These are phyloP conservation scores for Neurospora tetraspora DNA, from an alignment of 495 filamentous ascomycete genomes.

Conservation along the genomic window DNA sequence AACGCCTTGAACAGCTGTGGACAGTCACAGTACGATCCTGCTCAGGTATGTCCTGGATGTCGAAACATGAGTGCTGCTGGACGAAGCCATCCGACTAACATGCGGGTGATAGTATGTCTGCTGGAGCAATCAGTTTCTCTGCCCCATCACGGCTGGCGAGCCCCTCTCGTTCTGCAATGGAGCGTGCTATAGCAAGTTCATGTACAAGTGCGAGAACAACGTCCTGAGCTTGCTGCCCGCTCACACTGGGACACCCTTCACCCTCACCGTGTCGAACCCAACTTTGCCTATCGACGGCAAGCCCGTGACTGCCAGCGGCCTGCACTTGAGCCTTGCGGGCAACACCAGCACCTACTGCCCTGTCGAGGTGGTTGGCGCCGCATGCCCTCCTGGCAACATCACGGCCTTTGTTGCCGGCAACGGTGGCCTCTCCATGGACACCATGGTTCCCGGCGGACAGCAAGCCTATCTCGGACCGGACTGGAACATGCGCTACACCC, in stretches of 20 bases:
- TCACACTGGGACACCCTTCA: slow-evolving; percentile 27
- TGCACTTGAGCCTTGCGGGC: slow-evolving; percentile 34
- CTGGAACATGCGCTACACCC: slow-evolving; percentile 50
- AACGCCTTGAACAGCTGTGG: slow-evolving; percentile 15
- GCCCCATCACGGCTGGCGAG: slow-evolving; percentile 23
- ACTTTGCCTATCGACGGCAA: slow-evolving; percentile 35
- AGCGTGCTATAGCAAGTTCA: slow-evolving; percentile 27
- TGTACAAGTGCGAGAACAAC: slow-evolving; percentile 31
- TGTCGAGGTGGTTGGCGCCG: slow-evolving; percentile 8
- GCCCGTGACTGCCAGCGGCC: slow-evolving; percentile 27
- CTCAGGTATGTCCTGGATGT: slow-evolving; percentile 9
- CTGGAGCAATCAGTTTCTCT: slow-evolving; percentile 21
- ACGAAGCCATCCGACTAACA: not conserved
- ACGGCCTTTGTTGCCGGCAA: slow-evolving; percentile 12
- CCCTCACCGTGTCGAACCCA: slow-evolving; percentile 28
- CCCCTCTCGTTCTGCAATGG: slow-evolving; percentile 18
- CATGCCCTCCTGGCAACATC: slow-evolving; percentile 21
- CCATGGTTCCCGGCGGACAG: slow-evolving; percentile 57
- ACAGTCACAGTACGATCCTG: slow-evolving; percentile 18
- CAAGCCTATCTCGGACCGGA: slow-evolving; percentile 47
- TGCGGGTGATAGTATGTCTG: slow-evolving; percentile 19
- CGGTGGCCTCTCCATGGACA: slow-evolving; percentile 19
- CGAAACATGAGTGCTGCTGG: not conserved
- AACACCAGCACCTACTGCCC: slow-evolving; percentile 28
- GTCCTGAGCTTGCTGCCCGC: slow-evolving; percentile 23